Evolutionary conservation across 257 asterid species (phyloP).

Genomic region (Jasminum sambac): DNA sequence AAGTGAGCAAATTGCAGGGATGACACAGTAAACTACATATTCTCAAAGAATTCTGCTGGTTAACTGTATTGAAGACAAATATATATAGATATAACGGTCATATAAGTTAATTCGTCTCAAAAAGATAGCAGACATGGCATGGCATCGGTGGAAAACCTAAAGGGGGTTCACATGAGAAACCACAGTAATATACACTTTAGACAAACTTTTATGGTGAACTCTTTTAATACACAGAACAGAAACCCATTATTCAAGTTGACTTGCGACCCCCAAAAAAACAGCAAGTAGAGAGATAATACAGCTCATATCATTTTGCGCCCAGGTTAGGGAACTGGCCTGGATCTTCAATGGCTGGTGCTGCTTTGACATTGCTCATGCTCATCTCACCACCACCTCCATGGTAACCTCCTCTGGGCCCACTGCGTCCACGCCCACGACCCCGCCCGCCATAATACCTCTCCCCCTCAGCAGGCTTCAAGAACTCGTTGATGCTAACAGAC

Average conservation of each 20-base stretch:
- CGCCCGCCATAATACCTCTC: constrained; percentile 63
- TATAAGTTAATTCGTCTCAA: constrained; percentile 16
- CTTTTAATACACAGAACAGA: constrained; percentile 32
- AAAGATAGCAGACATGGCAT: constrained; percentile 1
- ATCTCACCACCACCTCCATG: constrained; percentile 39
- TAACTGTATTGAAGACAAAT: constrained; percentile 11
- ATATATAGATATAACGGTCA: constrained; percentile 1
- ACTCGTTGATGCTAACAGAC: constrained; percentile 89
- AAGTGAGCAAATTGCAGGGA: too few relatives aligned
- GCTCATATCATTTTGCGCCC: constrained; percentile 64
- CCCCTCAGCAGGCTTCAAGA: constrained; percentile 90
- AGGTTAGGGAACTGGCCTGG: constrained; percentile 76
- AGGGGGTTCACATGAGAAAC: constrained; percentile 21
- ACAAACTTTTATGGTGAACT: constrained; percentile 19
- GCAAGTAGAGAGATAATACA: constrained; percentile 5
- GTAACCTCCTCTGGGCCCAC: constrained; percentile 43
- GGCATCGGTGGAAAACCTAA: constrained; percentile 18
- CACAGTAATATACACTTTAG: constrained; percentile 40
- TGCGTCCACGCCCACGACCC: constrained; percentile 75
- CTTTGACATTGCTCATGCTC: constrained; percentile 22
- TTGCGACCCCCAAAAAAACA: constrained; percentile 19
- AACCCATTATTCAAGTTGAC: constrained; percentile 40
- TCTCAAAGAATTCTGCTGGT: too few relatives aligned
- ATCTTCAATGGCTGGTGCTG: constrained; percentile 73
- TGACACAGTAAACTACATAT: too few relatives aligned